These are phyloP conservation scores for Rhazya stricta DNA, from an alignment of 257 asterid species.

Conservation along the genomic window DNA sequence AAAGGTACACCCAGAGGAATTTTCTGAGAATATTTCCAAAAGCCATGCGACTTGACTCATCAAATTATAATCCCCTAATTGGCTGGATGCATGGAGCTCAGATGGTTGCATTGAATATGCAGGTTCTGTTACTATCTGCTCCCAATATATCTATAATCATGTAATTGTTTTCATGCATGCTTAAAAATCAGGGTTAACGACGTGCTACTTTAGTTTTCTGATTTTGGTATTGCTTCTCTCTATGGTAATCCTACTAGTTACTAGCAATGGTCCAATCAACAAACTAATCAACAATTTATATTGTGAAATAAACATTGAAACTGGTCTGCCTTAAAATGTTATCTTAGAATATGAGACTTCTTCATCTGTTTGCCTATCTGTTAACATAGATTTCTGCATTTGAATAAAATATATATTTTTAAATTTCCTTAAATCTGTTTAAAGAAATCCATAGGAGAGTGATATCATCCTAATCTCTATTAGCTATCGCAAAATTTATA, in stretches of 20 bases:
- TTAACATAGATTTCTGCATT: neutral
- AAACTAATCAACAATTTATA: neutral
- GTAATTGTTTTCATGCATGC: neutral
- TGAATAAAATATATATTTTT: neutral
- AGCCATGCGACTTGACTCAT: constrained; percentile 62
- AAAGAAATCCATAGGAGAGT: neutral
- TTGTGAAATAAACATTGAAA: neutral
- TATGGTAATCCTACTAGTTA: neutral
- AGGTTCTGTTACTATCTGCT: constrained; percentile 31
- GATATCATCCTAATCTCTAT: neutral
- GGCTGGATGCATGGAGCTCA: constrained; percentile 87
- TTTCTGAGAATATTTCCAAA: constrained; percentile 83
- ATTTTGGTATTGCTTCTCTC: neutral
- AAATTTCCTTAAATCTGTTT: neutral
- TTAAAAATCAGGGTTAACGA: neutral
- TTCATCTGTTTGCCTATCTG: neutral
- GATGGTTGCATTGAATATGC: constrained; percentile 88
- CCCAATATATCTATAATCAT: neutral
- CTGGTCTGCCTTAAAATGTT: neutral
- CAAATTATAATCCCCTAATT: constrained; percentile 65
- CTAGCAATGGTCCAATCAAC: neutral
- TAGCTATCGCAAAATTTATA: neutral
- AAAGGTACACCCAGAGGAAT: constrained; percentile 67
- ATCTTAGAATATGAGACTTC: neutral
- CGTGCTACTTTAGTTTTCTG: neutral